phyloP scores from a whole-genome alignment of 164 flowering plant species.

The Platanus orientalis region DNA sequence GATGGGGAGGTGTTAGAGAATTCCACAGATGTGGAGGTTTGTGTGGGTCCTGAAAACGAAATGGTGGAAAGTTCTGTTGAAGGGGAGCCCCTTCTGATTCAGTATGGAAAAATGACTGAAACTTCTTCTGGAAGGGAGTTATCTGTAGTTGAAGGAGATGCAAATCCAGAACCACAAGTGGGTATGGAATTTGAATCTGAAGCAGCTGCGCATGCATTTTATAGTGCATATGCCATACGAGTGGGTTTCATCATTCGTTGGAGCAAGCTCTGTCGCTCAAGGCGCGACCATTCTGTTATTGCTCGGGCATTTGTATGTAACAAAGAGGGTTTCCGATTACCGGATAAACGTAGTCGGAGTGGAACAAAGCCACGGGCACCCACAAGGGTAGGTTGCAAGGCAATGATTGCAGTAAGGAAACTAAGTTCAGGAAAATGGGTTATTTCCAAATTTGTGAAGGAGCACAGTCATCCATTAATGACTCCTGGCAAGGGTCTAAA shows the following conservation, averaged over 20 bases:
- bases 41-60: conserved; percentile 27
- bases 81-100: conserved; percentile 17
- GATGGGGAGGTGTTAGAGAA: conserved; percentile 29
- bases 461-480: conserved; percentile 44
- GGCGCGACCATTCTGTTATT: conserved; percentile 71
- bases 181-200: conserved; percentile 77
- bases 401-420: conserved; percentile 58
- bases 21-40: conserved; percentile 26
- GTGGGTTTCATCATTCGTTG: conserved; percentile 64
- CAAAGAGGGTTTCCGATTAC: conserved; percentile 62
- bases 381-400: conserved; percentile 63
- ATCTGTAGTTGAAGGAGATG: not conserved
- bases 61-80: conserved; percentile 35
- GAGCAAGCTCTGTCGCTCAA: conserved; percentile 73
- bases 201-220: conserved; percentile 69
- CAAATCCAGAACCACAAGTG: conserved; percentile 42
- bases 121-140: conserved; percentile 22
- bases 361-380: conserved; percentile 44
- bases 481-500: conserved; percentile 41
- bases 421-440: conserved; percentile 59
- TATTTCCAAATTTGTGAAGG: conserved; percentile 53
- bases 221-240: conserved; percentile 62
- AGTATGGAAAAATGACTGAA: conserved; percentile 24
- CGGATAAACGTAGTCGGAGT: conserved; percentile 48
- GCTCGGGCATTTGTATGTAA: conserved; percentile 78